Conservation (phyloP, 108 stramenopile species). For the Nitzschia palea region DNA sequence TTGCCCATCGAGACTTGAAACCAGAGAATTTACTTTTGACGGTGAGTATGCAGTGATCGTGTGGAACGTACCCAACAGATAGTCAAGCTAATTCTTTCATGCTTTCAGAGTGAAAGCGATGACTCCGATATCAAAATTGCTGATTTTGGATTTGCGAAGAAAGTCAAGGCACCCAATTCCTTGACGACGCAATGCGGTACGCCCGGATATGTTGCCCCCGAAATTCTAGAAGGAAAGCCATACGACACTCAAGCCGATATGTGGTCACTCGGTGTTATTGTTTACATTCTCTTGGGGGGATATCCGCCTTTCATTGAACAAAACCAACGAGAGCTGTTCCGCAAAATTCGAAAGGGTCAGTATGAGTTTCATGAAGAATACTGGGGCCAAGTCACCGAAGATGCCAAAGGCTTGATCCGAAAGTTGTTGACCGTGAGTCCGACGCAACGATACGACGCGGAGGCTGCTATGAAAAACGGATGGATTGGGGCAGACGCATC, state of each 20-base stretch:
- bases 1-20: conserved; percentile 91
- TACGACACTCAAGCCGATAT: conserved; percentile 94
- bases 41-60: conserved; percentile 41
- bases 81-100: background rate
- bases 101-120: conserved; percentile 58
- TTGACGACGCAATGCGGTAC: conserved; percentile 95
- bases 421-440: conserved; percentile 76
- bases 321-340: conserved; percentile 93
- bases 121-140: conserved; percentile 96
- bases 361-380: conserved; percentile 90
- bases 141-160: conserved; percentile 98
- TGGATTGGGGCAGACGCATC: conserved; percentile 73
- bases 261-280: conserved; percentile 92
- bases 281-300: conserved; percentile 93
- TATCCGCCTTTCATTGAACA: conserved; percentile 96
- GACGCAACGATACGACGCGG: conserved; percentile 58
- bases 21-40: conserved; percentile 87
- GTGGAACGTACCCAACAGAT: too few species aligned
- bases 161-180: conserved; percentile 57
- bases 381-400: conserved; percentile 80
- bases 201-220: conserved; percentile 93
- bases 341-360: conserved; percentile 85
- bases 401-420: conserved; percentile 81
- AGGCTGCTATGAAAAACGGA: conserved; percentile 64
- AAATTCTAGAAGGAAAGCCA: conserved; percentile 82